Percentiles rank a stretch among this genome's conserved stretches.
These are phyloP conservation scores for Xerocomus minutiporus DNA, from an alignment of 1,284 basidiomycete genomes.

Conservation along the genomic window DNA sequence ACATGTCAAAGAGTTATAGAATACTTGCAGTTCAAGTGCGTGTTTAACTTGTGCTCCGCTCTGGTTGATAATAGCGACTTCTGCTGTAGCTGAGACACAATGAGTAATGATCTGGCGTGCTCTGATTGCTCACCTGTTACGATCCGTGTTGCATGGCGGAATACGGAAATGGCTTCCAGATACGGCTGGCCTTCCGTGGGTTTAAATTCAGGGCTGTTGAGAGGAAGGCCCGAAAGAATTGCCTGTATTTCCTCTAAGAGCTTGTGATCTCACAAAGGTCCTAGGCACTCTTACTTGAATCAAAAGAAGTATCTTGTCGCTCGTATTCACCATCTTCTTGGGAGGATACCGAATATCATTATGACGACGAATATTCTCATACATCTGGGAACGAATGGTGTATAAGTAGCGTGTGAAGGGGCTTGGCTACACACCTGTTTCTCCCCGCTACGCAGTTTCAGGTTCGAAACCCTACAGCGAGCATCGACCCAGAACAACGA, in stretches of 20 bases:
- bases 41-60: slow-evolving; percentile 62
- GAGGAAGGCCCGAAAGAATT: slow-evolving; percentile 66
- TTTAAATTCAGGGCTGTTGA: slow-evolving; percentile 64
- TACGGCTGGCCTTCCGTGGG: slow-evolving; percentile 64
- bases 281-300: slow-evolving; percentile 51
- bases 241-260: slow-evolving; percentile 43
- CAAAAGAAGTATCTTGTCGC: slow-evolving; percentile 69
- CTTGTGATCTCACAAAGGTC: background rate
- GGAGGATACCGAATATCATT: slow-evolving; percentile 68
- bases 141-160: slow-evolving; percentile 66
- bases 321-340: slow-evolving; percentile 60
- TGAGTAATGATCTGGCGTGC: slow-evolving; percentile 2
- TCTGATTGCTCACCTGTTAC: slow-evolving; percentile 47
- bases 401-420: background rate
- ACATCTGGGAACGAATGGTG: slow-evolving; percentile 37
- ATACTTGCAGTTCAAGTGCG: slow-evolving; percentile 63
- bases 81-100: slow-evolving; percentile 56
- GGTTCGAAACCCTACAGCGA: slow-evolving; percentile 52
- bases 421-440: slow-evolving; percentile 47
- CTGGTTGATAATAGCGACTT: slow-evolving; percentile 61
- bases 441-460: slow-evolving; percentile 66
- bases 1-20: background rate
- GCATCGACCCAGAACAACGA: slow-evolving; percentile 1
- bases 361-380: slow-evolving; percentile 63
- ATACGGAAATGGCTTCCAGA: slow-evolving; percentile 60